Base-by-base conservation (phyloP, 2,329 filamentous ascomycete genomes). In the Canariomyces notabilis region DNA sequence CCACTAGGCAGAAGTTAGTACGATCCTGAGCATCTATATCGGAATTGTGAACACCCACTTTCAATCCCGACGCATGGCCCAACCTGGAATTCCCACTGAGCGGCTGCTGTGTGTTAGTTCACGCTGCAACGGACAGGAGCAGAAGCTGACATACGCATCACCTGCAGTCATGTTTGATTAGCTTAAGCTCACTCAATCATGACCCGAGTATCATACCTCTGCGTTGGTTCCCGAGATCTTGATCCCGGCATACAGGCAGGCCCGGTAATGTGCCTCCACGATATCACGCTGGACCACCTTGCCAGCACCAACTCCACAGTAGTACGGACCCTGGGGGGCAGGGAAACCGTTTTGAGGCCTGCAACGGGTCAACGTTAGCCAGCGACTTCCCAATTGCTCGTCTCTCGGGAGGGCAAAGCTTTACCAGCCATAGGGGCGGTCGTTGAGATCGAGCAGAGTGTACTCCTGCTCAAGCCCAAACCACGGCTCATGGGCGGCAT, bases 221-320 rank as follows among this genome's bases (percentile, higher is more conserved):
- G 93, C 93, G 71, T 98, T 98, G 74, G 93, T 97, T 64, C 93
- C 93, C 18, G 90, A 95, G 70, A 98, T 96, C 69, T 90, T 83
- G 72, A 98, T 79, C 50, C 86, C 85, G 50, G 91, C 82, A 68
- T 89, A 95, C 70, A 97, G 67, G 77, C 80, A 95, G 47, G 71
- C 70, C 63, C 74, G 74, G 66, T 74, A 74, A 60, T 95, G 88
- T 54, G 88, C 85, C 76, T 97, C 91, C 59, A 98, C 90, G 54
- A 98, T 91, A 65, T 98, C 91, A 75, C 91, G 85, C 82, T 90
- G 91, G 72, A 94, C 93, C 63, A 97, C 93, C 79, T 93, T 94
- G 75, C 90, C 89, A 59, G 89, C 87, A 60, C 93, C 93, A 49
- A 96, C 91, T 86, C 91, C 93, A 70, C 91, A 96, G 85, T 95